These are phyloP conservation scores for Peronospora destructor DNA, from an alignment of 352 stramenopile species.

Conservation along the genomic window DNA sequence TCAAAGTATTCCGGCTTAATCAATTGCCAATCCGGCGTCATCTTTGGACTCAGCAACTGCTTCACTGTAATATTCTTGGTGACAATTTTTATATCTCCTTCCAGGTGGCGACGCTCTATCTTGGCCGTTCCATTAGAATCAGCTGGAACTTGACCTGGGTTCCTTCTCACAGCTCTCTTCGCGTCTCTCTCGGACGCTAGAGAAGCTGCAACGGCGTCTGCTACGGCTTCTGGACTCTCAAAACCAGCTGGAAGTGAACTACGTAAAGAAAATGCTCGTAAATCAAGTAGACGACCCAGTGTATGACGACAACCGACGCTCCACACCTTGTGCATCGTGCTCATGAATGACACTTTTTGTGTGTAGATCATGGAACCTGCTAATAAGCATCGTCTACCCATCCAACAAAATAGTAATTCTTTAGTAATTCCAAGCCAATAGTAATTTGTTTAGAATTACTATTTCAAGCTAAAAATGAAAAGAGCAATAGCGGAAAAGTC, in stretches of 20 bases:
- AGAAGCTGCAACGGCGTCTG: constrained; percentile 27
- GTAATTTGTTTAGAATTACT: too few species aligned
- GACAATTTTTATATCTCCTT: constrained; percentile 27
- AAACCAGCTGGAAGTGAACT: constrained; percentile 29
- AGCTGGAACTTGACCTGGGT: constrained; percentile 6
- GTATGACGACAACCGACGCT: constrained; percentile 7
- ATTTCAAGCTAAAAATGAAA: too few species aligned
- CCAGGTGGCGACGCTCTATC: constrained; percentile 23
- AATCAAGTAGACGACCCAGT: background rate
- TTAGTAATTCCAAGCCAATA: too few species aligned
- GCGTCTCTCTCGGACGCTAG: constrained; percentile 17
- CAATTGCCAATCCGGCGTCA: constrained; percentile 45
- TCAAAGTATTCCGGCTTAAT: constrained; percentile 49
- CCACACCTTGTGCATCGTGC: constrained; percentile 13
- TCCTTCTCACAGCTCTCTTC: background rate
- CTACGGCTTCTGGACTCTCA: constrained; percentile 27
- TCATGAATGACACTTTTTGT: constrained; percentile 6
- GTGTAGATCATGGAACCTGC: background rate
- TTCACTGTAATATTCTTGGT: constrained; percentile 21
- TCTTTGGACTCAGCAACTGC: constrained; percentile 29
- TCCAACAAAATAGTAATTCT: too few species aligned
- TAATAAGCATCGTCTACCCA: background rate
- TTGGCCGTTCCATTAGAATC: constrained; percentile 11
- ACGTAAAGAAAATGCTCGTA: constrained; percentile 13
- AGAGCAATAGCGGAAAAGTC: too few species aligned